Evolutionary conservation across 495 filamentous ascomycete genomes (phyloP).

Genomic region (Hapsidospora chrysogenum): DNA sequence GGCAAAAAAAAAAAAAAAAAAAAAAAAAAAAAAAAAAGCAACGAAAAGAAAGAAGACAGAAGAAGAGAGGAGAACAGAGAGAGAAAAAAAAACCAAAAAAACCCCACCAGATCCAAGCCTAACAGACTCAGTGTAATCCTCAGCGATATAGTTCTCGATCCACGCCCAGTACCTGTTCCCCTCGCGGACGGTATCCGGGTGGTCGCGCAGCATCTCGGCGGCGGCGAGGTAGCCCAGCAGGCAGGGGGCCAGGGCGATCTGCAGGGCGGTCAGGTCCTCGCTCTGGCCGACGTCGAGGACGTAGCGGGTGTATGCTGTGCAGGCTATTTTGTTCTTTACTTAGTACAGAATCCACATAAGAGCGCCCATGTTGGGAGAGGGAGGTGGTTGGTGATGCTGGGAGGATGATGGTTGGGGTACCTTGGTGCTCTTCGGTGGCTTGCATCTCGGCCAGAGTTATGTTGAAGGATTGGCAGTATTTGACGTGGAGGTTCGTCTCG

Average conservation of each 20-base stretch:
- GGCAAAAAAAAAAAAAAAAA: neutral
- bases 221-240: slow-evolving; percentile 73
- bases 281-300: slow-evolving; percentile 79
- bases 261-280: slow-evolving; percentile 69
- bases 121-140: slow-evolving; percentile 59
- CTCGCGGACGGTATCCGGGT: slow-evolving; percentile 35
- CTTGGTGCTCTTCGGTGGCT: slow-evolving; percentile 51
- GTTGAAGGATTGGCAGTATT: slow-evolving; percentile 66
- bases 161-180: slow-evolving; percentile 79
- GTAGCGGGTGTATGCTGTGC: slow-evolving; percentile 63
- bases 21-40: neutral
- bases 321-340: slow-evolving; percentile 27
- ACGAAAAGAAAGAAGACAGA: neutral
- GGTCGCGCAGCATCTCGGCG: slow-evolving; percentile 44
- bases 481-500: slow-evolving; percentile 66
- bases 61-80: no score
- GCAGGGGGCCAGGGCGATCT: slow-evolving; percentile 71
- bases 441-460: slow-evolving; percentile 64
- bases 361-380: slow-evolving; percentile 1
- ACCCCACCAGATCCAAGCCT: slow-evolving; percentile 48
- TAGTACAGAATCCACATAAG: neutral
- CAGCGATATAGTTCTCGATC: slow-evolving; percentile 72
- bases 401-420: slow-evolving; percentile 31
- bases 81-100: no score
- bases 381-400: neutral